Conservation (phyloP, 2,329 filamentous ascomycete genomes). For the Colletotrichum karsti region DNA sequence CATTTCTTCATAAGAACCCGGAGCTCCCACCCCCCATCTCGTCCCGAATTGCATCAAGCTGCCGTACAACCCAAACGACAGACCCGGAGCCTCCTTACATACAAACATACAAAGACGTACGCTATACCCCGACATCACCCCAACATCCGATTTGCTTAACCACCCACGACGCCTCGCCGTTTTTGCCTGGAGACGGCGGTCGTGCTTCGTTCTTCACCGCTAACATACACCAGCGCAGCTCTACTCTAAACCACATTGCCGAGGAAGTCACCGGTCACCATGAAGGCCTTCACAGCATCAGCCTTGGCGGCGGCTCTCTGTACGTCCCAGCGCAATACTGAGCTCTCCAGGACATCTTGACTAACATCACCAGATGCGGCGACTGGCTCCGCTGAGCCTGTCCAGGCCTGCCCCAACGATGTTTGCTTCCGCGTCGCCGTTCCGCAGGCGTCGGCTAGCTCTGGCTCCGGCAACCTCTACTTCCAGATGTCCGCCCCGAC, state of each 20-base stretch:
- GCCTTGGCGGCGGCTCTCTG: conserved; percentile 19
- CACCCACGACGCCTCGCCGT: too few species aligned
- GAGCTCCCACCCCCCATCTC: background rate
- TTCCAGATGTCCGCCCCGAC: conserved; percentile 67
- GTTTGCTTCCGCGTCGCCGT: conserved; percentile 67
- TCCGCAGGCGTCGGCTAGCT: conserved; percentile 55
- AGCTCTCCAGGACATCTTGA: background rate
- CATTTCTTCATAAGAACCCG: conserved; percentile 24
- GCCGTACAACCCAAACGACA: background rate
- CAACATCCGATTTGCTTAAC: too few species aligned
- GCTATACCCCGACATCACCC: background rate
- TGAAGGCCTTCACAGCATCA: conserved; percentile 24
- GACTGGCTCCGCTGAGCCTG: conserved; percentile 37
- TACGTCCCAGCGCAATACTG: background rate
- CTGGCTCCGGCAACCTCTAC: conserved; percentile 64
- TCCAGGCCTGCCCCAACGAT: conserved; percentile 50
- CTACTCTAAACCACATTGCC: background rate
- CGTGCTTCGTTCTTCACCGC: background rate
- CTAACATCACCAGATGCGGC: conserved; percentile 32
- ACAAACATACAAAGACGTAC: conserved; percentile 8
- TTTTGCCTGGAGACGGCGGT: too few species aligned
- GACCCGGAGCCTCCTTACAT: conserved; percentile 4
- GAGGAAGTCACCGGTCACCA: background rate
- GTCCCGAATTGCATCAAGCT: fast-evolving
- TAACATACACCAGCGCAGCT: background rate